Conservation (phyloP, 2,329 filamentous ascomycete species). For the Aspergillus aculeatinus region DNA sequence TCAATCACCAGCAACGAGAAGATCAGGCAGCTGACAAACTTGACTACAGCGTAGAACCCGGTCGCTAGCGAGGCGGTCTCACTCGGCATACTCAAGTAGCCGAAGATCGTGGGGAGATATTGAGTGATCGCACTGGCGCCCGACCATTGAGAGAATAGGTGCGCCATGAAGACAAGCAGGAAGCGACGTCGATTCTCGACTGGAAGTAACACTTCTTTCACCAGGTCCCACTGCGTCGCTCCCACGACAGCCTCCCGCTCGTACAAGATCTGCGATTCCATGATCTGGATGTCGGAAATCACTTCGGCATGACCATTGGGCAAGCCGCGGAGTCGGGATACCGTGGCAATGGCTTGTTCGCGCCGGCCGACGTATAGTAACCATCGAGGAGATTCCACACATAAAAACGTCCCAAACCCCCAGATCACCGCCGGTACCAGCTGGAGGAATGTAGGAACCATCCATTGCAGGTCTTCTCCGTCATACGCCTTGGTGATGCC, state of each 20-base stretch:
- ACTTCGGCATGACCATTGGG: slow-evolving; percentile 40
- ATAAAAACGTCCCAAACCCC: slow-evolving; percentile 17
- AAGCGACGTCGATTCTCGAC: slow-evolving; percentile 42
- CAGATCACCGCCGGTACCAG: slow-evolving; percentile 19
- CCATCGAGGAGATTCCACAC: slow-evolving; percentile 23
- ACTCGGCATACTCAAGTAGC: slow-evolving; percentile 36
- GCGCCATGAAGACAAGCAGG: slow-evolving; percentile 41
- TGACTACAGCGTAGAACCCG: slow-evolving; percentile 47
- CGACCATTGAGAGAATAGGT: slow-evolving; percentile 46
- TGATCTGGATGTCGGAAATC: slow-evolving; percentile 19
- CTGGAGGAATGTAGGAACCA: slow-evolving; percentile 23
- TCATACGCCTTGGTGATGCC: slow-evolving; percentile 9
- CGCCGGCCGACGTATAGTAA: slow-evolving; percentile 17
- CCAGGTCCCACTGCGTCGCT: slow-evolving; percentile 29
- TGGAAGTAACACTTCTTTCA: slow-evolving; percentile 39
- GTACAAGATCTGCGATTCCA: slow-evolving; percentile 34
- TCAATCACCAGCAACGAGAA: slow-evolving; percentile 49
- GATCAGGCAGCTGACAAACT: slow-evolving; percentile 44
- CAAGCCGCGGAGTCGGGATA: slow-evolving; percentile 30
- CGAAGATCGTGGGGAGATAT: slow-evolving; percentile 47
- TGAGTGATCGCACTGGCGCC: slow-evolving; percentile 48
- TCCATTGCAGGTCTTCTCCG: slow-evolving; percentile 21
- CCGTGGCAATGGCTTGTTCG: slow-evolving; percentile 21
- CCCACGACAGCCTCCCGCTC: slow-evolving; percentile 38
- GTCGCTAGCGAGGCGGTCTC: slow-evolving; percentile 41